Base-by-base conservation (phyloP, 2,329 filamentous ascomycete species). In the Boeremia exigua region DNA sequence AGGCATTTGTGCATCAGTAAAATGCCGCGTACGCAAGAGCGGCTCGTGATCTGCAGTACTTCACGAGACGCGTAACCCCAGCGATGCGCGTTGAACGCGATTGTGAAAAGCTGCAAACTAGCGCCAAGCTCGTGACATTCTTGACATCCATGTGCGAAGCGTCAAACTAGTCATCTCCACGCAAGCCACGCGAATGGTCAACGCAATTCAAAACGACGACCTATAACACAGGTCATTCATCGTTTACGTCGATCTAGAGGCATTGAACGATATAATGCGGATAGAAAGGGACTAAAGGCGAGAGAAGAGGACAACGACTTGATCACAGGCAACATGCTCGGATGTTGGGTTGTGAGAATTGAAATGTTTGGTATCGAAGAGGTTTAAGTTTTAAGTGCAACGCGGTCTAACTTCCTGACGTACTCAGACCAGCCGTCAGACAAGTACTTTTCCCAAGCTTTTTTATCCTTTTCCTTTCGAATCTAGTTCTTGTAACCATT, bases 401-500 rank as follows among this genome's bases (percentile, higher is more conserved):
- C 47, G 47, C 47, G 53, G 37, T 33, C 42, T 43, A 39, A 32
- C 23, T 23, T 27, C 1, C 30, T 50, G n/a, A n/a, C 32, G 4
- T 43, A 14, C 23, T 44, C 38, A 45, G 29, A 36, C 9, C 32
- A 29, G 19, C 48, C 34, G 45, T 39, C 34, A 46, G 46, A 45
- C 36, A 43, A 48, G 48, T 32, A 36, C 54, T 57, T 53, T 53
- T 51, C 38, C 32, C 19, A 17, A 53, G 34, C 23, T 17, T 38
- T 48, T 15, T 32, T 27, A 11, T 44, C 36, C 23, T n/a, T 28
- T 49, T 46, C 29, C 33, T 53, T 11, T 6, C 5, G 37, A 38
- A 19, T 43, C 50, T 60, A 74, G 58, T 74, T 73, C 54, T 65
- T 67, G 56, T 69, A 67, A 15, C 70, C 69, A 29, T 72, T 72